Evolutionary conservation across 441 rosid species (phyloP).

Genomic region (Arabidopsis hybrid): DNA sequence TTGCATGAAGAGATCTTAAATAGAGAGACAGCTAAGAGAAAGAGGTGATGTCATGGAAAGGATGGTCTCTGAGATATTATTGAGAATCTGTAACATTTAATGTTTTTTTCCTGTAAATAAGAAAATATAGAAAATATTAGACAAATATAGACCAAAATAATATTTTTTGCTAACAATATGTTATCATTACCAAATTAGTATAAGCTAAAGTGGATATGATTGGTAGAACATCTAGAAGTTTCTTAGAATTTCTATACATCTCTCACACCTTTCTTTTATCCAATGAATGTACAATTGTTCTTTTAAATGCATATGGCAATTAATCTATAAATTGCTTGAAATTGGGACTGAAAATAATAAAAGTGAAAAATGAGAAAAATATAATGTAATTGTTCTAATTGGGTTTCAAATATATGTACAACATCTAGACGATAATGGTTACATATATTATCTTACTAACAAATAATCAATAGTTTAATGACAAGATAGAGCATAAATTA

Average conservation of each 20-base stretch:
- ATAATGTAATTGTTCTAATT: background rate
- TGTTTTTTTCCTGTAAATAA: slow-evolving; percentile 36
- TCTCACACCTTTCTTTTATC: slow-evolving; percentile 24
- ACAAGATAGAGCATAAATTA: slow-evolving; percentile 8
- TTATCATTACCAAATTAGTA: slow-evolving; percentile 37
- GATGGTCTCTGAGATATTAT: slow-evolving; percentile 45
- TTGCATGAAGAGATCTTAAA: slow-evolving; percentile 48
- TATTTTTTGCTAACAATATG: slow-evolving; percentile 27
- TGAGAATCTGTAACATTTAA: slow-evolving; percentile 45
- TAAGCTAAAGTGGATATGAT: slow-evolving; percentile 7
- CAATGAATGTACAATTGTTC: slow-evolving; percentile 19
- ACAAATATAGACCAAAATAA: slow-evolving; percentile 19
- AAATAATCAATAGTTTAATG: background rate
- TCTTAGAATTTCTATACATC: slow-evolving; percentile 30
- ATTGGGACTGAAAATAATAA: background rate
- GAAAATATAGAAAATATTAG: slow-evolving; percentile 35
- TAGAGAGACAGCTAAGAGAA: slow-evolving; percentile 47
- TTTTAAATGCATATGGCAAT: background rate
- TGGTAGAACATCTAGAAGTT: slow-evolving; percentile 33
- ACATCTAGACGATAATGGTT: background rate
- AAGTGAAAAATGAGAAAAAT: background rate
- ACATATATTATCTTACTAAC: background rate
- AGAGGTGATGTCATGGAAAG: slow-evolving; percentile 35
- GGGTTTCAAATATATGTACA: background rate
- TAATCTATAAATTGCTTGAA: background rate